phyloP scores from a whole-genome alignment of 306 rosid genomes.

The Prunus mira region DNA sequence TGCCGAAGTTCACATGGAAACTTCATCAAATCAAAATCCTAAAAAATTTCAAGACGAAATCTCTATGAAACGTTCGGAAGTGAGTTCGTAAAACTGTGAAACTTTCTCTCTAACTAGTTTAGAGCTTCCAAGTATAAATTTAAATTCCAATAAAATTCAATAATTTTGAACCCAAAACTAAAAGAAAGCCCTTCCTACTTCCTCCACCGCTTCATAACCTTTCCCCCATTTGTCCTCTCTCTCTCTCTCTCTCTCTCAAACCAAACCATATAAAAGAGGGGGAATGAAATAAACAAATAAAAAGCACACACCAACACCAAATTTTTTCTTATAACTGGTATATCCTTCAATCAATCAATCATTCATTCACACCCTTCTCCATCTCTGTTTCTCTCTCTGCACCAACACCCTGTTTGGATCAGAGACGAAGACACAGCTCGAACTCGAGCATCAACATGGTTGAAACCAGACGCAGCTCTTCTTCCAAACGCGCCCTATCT shows the following conservation, averaged over 20 bases:
- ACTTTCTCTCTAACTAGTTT: not conserved
- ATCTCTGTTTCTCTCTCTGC: constrained; percentile 7
- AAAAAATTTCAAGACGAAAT: not conserved
- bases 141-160: not conserved
- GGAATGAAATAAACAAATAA: not conserved
- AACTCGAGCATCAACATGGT: constrained; percentile 54
- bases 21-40: not conserved
- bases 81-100: not conserved
- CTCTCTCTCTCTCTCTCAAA: not conserved
- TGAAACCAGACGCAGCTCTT: constrained; percentile 87
- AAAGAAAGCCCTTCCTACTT: not conserved
- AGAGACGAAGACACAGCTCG: constrained; percentile 24
- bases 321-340: constrained; percentile 12
- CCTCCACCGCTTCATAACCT: not conserved
- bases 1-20: not conserved
- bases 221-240: not conserved
- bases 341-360: constrained; percentile 44
- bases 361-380: not conserved
- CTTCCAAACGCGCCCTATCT: constrained; percentile 76
- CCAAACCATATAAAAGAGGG: not conserved
- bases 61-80: not conserved
- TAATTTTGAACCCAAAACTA: not conserved
- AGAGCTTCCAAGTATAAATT: not conserved
- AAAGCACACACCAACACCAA: constrained; percentile 4
- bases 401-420: constrained; percentile 40